These are phyloP conservation scores for Kregervanrija delftensis DNA, from an alignment of 805 yeast species.

Conservation along the genomic window DNA sequence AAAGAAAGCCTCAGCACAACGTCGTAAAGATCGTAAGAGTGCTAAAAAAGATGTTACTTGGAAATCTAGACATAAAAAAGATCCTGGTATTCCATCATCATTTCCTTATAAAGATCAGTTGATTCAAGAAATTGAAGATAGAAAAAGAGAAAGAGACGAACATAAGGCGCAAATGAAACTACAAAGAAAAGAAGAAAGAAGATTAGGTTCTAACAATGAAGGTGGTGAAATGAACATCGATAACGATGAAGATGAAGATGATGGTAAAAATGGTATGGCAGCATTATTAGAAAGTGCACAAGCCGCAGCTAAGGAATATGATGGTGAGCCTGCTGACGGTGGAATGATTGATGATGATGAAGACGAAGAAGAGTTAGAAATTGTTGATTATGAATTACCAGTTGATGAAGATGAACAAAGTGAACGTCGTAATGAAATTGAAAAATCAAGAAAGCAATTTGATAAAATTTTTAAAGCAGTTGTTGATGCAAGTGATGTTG, in stretches of 20 bases:
- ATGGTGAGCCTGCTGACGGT: slow-evolving; percentile 42
- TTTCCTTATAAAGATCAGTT: slow-evolving; percentile 92
- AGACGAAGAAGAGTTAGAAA: slow-evolving; percentile 43
- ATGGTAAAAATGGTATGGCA: slow-evolving; percentile 45
- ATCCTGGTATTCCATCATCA: slow-evolving; percentile 90
- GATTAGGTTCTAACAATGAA: slow-evolving; percentile 18
- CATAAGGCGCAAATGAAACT: slow-evolving; percentile 43
- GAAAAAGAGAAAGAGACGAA: slow-evolving; percentile 49
- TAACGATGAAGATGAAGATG: slow-evolving; percentile 32
- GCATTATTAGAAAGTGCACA: slow-evolving; percentile 90
- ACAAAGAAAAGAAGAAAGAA: slow-evolving; percentile 35
- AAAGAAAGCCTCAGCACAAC: slow-evolving; percentile 90
- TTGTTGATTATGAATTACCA: slow-evolving; percentile 41
- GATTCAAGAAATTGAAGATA: slow-evolving; percentile 61
- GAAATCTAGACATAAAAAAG: slow-evolving; percentile 79
- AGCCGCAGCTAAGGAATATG: slow-evolving; percentile 70
- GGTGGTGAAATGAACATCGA: slow-evolving; percentile 28
- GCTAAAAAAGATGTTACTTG: slow-evolving; percentile 91
- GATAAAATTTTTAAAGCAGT: slow-evolving; percentile 92
- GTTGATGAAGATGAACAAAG: slow-evolving; percentile 29
- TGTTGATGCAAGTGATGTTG: slow-evolving; percentile 86
- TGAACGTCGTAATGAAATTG: slow-evolving; percentile 38
- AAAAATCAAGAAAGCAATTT: slow-evolving; percentile 80
- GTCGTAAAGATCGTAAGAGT: slow-evolving; percentile 72
- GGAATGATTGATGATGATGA: slow-evolving; percentile 32